Evolutionary conservation across 768 basidiomycete genomes (phyloP).

Genomic region (Cantharellus anzutake): DNA sequence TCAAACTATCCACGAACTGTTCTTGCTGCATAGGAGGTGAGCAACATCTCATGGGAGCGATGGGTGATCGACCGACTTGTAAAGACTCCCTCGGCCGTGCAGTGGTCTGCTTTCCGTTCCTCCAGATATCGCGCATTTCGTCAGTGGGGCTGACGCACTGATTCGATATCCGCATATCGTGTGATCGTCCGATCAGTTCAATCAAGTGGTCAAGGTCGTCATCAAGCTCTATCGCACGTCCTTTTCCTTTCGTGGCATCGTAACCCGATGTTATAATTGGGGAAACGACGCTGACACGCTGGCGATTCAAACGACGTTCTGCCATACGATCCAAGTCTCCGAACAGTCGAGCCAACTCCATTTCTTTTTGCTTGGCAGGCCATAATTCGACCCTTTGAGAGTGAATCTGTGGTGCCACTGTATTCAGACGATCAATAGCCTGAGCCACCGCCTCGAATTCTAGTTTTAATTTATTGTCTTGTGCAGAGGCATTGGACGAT

Average conservation of each 20-base stretch:
- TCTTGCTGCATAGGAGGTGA: constrained; percentile 12
- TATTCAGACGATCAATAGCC: constrained; percentile 80
- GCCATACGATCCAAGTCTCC: constrained; percentile 6
- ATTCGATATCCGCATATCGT: constrained; percentile 36
- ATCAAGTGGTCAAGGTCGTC: constrained; percentile 51
- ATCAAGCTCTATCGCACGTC: constrained; percentile 12
- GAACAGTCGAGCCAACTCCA: constrained; percentile 45
- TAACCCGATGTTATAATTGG: not conserved
- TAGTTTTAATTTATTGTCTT: constrained; percentile 54
- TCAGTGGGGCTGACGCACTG: constrained; percentile 32
- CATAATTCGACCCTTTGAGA: constrained; percentile 89
- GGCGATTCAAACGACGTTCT: constrained; percentile 14
- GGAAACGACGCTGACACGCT: constrained; percentile 11
- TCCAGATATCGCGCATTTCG: too few species aligned
- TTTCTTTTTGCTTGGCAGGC: constrained; percentile 43
- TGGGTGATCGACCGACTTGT: not conserved
- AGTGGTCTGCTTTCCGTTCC: not conserved
- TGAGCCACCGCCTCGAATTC: constrained; percentile 72
- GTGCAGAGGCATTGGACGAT: not conserved
- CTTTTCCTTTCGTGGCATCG: constrained; percentile 24
- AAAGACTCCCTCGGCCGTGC: not conserved
- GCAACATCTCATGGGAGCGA: not conserved
- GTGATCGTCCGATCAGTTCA: constrained; percentile 47
- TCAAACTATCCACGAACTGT: constrained; percentile 45
- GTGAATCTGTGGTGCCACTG: constrained; percentile 70